Evolutionary conservation across 306 rosid genomes (phyloP), one percentile per base, ranked within the genome.

Genomic region (Acmispon strigosus): DNA sequence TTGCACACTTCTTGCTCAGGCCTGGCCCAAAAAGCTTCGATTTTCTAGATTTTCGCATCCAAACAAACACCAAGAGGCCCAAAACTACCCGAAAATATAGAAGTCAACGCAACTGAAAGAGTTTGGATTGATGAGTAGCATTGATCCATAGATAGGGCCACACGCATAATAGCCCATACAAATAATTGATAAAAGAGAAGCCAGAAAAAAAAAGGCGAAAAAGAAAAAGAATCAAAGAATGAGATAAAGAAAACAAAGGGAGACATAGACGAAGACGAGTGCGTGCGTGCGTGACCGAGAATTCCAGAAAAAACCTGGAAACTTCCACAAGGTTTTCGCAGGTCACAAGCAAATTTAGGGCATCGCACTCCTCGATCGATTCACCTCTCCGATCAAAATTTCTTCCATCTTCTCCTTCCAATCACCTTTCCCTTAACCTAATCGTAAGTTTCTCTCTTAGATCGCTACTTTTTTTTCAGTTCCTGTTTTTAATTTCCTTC

Each of bases 381-480:
- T 53, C 22, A 14, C 34, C 0, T 41, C 52, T 69, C 13, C 53
- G 8, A 36, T 45, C 75, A 22, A 37, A 51, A 22, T 7, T 32
- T 50, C 43, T 49, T 62, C 61, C 16, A 4, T 50, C 42, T 29
- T 62, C 32, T 27, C 75, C 7, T 8, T 5, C 50, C 10, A 8
- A 1, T 16, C 8, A 41, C 17, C 19, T 10, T 51, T 73, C 63
- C 15, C 63, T 22, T 15, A 0, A 16, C 1, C 10, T 14, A 56
- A 65, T 78, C 56, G 83, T 78, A 78, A 72, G 83, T 66, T 58
- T 66, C 52, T 50, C 66, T 52, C 42, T 58, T 39, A 32, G 8
- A 50, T 11, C 11, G 15, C 56, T 56, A 34, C 42, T 56, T 45
- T 0, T 0, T 15, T 15, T 10, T 32, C 42, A 34, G 19, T 65